Evolutionary conservation across 257 asterid genomes (phyloP).

Genomic region (Cinchona pubescens): DNA sequence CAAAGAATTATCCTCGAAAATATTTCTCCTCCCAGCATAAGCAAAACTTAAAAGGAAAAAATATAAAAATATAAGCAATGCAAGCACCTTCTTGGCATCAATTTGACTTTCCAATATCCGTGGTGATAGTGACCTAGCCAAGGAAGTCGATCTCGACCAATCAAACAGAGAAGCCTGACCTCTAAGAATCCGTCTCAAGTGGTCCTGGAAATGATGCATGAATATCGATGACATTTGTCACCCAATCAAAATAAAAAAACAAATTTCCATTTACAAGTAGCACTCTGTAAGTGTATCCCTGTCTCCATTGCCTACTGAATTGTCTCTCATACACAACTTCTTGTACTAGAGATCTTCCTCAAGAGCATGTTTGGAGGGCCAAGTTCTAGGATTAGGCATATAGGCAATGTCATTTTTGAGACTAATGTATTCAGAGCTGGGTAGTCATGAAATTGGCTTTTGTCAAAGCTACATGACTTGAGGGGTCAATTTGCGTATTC

Average conservation of each 20-base stretch:
- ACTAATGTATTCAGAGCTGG: neutral
- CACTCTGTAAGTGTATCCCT: neutral
- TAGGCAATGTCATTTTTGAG: neutral
- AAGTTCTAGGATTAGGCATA: neutral
- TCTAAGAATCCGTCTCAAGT: slow-evolving; percentile 92
- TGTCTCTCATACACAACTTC: neutral
- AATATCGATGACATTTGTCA: neutral
- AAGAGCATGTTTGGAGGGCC: neutral
- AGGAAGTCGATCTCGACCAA: slow-evolving; percentile 93
- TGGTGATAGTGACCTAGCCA: slow-evolving; percentile 94
- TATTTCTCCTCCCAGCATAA: neutral
- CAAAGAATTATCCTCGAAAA: neutral
- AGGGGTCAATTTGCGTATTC: neutral
- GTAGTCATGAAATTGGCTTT: neutral
- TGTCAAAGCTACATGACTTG: neutral
- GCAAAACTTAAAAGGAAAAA: neutral
- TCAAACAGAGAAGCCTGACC: slow-evolving; percentile 93
- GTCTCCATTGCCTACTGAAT: neutral
- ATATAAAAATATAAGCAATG: neutral
- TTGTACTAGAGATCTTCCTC: neutral
- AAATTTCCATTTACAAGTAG: neutral
- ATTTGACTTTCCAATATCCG: slow-evolving; percentile 97
- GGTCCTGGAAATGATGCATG: slow-evolving; percentile 56
- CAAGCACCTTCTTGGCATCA: slow-evolving; percentile 91
- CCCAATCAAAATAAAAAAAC: neutral